Evolutionary conservation across 768 basidiomycete genomes (phyloP).

Genomic region (Butyriboletus loyo): DNA sequence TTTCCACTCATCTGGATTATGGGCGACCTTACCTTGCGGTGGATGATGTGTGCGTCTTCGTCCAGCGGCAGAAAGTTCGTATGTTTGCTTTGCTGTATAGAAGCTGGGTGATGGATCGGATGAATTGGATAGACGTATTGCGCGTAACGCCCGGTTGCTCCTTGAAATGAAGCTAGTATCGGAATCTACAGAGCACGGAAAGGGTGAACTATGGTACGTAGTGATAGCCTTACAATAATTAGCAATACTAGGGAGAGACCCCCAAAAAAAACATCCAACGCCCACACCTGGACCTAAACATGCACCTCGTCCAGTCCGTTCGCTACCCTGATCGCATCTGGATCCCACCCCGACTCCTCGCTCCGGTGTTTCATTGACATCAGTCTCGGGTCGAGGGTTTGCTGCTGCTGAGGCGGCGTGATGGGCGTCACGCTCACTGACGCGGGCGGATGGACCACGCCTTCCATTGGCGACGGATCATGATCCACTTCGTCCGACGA

Average conservation of each 20-base stretch:
- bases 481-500: constrained; percentile 28
- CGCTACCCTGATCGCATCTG: constrained; percentile 14
- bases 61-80: neutral
- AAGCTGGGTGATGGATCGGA: neutral
- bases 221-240: constrained; percentile 22
- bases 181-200: neutral
- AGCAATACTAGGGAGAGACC: neutral
- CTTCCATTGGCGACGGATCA: constrained; percentile 34
- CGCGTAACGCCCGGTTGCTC: neutral
- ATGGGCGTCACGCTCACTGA: constrained; percentile 32
- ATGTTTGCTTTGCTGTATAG: neutral
- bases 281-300: constrained; percentile 9
- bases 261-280: neutral
- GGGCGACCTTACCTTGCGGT: neutral
- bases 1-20: neutral
- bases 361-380: constrained; percentile 30
- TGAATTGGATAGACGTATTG: neutral
- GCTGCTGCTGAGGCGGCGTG: constrained; percentile 25
- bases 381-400: constrained; percentile 28
- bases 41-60: neutral
- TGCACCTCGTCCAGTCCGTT: constrained; percentile 19
- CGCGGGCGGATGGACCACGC: constrained; percentile 25
- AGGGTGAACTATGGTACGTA: neutral
- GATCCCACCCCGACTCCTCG: constrained; percentile 29
- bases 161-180: neutral